Evolutionary conservation across 202 grass and related monocot species (phyloP).

Genomic region (Carex sylvatica): DNA sequence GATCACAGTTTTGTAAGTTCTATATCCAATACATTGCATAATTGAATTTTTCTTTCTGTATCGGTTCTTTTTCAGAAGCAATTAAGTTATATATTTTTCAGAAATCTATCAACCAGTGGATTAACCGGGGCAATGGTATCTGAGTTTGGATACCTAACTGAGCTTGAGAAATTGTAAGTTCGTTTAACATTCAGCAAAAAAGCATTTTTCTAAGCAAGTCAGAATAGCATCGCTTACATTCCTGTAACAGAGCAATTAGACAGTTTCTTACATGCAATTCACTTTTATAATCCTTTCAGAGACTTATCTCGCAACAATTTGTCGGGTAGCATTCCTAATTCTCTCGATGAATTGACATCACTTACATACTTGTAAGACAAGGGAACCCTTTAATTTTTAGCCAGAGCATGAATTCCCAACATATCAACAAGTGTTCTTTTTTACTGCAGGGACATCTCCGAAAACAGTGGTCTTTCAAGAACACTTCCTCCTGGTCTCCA

Average conservation of each 20-base stretch:
- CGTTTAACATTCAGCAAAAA: background rate
- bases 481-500: constrained; percentile 36
- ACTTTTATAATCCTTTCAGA: constrained; percentile 31
- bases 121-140: constrained; percentile 19
- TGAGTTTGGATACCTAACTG: constrained; percentile 19
- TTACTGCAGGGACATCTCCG: constrained; percentile 33
- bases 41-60: background rate
- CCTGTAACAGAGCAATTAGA: background rate
- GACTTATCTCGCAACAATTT: constrained; percentile 59
- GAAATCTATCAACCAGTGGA: constrained; percentile 36
- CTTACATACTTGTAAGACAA: constrained; percentile 47
- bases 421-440: background rate
- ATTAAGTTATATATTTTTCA: constrained; percentile 12
- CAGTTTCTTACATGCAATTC: background rate
- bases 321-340: constrained; percentile 44
- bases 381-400: background rate
- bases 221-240: background rate
- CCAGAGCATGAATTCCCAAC: background rate
- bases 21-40: background rate
- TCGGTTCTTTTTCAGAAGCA: background rate
- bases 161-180: background rate
- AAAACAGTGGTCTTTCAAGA: constrained; percentile 30
- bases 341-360: constrained; percentile 25
- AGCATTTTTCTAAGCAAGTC: background rate
- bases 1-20: constrained; percentile 46